Evolutionary conservation across 306 rosid genomes (phyloP), one percentile per base, ranked within the genome.

Genomic region (Trifolium subterraneum): DNA sequence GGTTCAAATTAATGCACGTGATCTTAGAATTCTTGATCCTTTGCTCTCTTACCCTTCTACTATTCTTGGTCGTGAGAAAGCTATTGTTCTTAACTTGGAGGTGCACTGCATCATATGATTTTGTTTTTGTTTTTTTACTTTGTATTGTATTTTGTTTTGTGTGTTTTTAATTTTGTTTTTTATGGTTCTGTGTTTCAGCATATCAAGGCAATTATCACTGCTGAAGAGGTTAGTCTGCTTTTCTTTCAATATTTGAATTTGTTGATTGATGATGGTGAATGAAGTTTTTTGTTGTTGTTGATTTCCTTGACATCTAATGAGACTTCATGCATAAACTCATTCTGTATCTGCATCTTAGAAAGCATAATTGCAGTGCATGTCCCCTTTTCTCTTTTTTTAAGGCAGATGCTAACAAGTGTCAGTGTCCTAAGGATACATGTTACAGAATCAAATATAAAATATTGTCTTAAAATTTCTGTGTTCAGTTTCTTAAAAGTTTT

Each of bases 31-130:
- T 68, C 89, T 94, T 45, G 98, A 94, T 65, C 97, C 98, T 54
- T 64, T 94, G 63, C 90, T 91, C 47, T 91, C 97, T 64, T 90
- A 94, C 73, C 98, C 97, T 4, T 94, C 98, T 22, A 74, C 96
- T 23, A 94, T 94, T 63, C 80, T 91, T 10, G 98, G 97, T 61
- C 92, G 98, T 23, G 98, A 94, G 67, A 87, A 84, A 76, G 97
- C 97, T 50, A 91, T 94, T 73, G 98, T 94, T 82, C 96, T 94
- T 65, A 94, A 94, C 83, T 80, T 94, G 80, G 97, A 94, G 97
- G 98, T 36, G 39, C 39, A 36, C 39, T 91, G 1, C 41, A 1
- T 22, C 39, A 31, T n/a, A 3, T 29, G 0, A n/a, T 4, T 22
- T 36, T 35, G 2, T 20, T 38, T 16, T 4, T 16, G n/a, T 13